These are phyloP conservation scores for Xylariomycetidae sp. DNA, from an alignment of 2,329 filamentous ascomycete species.

Conservation along the genomic window DNA sequence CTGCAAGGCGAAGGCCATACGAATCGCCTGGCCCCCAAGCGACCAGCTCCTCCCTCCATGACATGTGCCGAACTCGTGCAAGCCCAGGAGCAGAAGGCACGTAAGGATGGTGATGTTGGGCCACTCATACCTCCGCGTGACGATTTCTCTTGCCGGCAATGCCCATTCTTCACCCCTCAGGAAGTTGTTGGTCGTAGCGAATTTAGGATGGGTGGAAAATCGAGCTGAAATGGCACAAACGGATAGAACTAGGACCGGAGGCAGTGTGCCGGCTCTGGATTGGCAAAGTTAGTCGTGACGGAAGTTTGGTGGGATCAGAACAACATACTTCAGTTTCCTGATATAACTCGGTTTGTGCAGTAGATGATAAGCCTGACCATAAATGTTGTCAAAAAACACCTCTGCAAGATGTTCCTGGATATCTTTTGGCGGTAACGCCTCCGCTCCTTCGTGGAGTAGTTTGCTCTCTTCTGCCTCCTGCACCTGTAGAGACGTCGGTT, in stretches of 20 bases:
- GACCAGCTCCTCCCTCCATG: constrained; percentile 96
- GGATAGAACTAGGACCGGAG: constrained; percentile 86
- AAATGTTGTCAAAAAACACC: constrained; percentile 91
- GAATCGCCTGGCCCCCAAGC: constrained; percentile 85
- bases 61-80: constrained; percentile 96
- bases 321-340: constrained; percentile 64
- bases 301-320: constrained; percentile 20
- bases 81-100: constrained; percentile 77
- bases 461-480: constrained; percentile 69
- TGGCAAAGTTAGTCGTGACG: no score
- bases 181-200: constrained; percentile 72
- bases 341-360: constrained; percentile 97
- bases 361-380: constrained; percentile 90
- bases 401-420: constrained; percentile 91
- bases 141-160: constrained; percentile 76
- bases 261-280: constrained; percentile 70
- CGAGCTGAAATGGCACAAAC: constrained; percentile 93
- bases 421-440: constrained; percentile 76
- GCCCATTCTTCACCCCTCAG: constrained; percentile 90
- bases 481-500: constrained; percentile 47
- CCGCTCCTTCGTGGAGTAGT: constrained; percentile 73
- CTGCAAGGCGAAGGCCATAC: constrained; percentile 95
- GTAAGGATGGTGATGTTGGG: constrained; percentile 95
- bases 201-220: constrained; percentile 82
- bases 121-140: constrained; percentile 81